Evolutionary conservation across 192 early-diverging fungal genomes (phyloP), one percentile per base, ranked within the genome.

Genomic region (Chytriomyces confervae): DNA sequence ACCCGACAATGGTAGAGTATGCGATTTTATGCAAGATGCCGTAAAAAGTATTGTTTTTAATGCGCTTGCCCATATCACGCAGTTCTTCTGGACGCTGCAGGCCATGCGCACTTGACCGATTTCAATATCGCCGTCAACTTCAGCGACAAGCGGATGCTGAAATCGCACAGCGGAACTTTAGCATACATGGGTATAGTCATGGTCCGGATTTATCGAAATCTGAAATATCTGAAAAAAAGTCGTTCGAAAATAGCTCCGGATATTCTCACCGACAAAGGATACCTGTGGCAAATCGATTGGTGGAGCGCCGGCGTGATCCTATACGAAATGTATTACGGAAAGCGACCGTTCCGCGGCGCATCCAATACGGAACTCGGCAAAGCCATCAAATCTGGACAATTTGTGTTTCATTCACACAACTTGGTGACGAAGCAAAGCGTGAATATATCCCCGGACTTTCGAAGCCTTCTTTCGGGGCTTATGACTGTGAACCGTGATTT

Each of bases 261-360:
- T 62, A 84, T 86, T 53, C 67, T 80, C 9, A 1, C 24, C 48
- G 76, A 74, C 71, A 63, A 65, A 24, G 69, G 66, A 46, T 81
- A 60, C 50, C 24, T 77, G 62, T 57, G 65, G 24, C 72, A 80
- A 69, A 94, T 97, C 18, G 97, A 98, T 82, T 98, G 95, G 95
- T 98, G 96, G 96, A 91, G 91, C 24, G 75, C 96, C 20, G 96
- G 97, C 16, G 91, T 97, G 3, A 87, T 93, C 50, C 89, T 97
- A 77, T 97, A 94, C 83, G 97, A 98, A 84, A 89, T 92, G 63
- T 82, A 96, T 23, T 95, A 92, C 80, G 93, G 92, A 24, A 80
- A 80, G 62, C 86, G 93, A 63, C 93, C 92, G 13, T 94, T 94
- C 81, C 79, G 84, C 61, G 93, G 85, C 50, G 82, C 84, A 50